phyloP scores from a whole-genome alignment of 164 flowering plant genomes.

The Echeveria elegans region DNA sequence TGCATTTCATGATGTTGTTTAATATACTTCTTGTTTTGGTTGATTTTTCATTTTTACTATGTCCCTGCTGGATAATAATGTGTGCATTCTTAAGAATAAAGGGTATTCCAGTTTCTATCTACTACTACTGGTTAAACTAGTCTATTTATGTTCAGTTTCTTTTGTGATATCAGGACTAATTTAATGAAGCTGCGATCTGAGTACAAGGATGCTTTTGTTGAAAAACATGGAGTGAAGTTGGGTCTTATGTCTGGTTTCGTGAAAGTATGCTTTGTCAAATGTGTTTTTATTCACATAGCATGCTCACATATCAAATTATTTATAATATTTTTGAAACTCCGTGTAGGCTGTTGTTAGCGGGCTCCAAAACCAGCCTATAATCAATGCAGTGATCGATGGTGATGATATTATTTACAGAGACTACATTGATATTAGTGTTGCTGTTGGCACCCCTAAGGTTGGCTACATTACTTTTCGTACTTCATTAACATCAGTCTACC shows the following conservation, averaged over 20 bases:
- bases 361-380: conserved; percentile 72
- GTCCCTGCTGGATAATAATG: neutral
- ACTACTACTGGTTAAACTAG: neutral
- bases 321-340: neutral
- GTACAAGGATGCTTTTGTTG: conserved; percentile 85
- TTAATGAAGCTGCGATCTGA: conserved; percentile 96
- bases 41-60: neutral
- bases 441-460: conserved; percentile 95
- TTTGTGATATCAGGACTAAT: conserved; percentile 61
- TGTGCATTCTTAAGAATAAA: neutral
- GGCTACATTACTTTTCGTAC: conserved; percentile 10
- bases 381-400: conserved; percentile 94
- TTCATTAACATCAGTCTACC: neutral
- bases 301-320: neutral
- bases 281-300: neutral
- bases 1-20: neutral
- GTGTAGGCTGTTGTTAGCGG: conserved; percentile 88
- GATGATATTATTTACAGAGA: conserved; percentile 91
- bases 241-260: conserved; percentile 97
- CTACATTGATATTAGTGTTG: conserved; percentile 79
- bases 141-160: neutral
- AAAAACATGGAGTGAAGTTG: conserved; percentile 92
- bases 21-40: too few species aligned
- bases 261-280: conserved; percentile 32
- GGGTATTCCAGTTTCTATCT: neutral